Base-by-base conservation (phyloP, 2,329 filamentous ascomycete species). In the Phyllosticta citrichinensis region DNA sequence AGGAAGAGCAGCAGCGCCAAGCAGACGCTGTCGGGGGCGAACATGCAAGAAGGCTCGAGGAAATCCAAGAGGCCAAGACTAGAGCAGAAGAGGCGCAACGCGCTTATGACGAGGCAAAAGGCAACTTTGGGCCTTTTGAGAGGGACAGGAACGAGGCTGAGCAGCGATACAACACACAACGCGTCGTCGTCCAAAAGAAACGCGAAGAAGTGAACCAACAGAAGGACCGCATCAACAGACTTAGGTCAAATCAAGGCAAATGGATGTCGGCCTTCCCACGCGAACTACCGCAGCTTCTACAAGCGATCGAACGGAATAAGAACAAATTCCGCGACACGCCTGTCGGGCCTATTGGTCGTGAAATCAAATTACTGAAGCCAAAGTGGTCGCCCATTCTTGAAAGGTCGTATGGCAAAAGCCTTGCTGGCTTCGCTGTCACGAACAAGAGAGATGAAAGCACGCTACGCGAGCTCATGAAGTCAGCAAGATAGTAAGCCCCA, bases 341-440 rank as follows among this genome's bases (percentile, higher is more conserved):
- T 2, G 79, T 97, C 35, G 94, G 94, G 0, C 94, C 94, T 0
- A 78, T 97, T 14, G 94, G 92, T 30, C 78, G 85, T 24, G 83
- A 94, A 68, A 81, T 99, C 57, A 86, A 85, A 65, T 77, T 99
- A 24, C 76, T 85, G 40, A 86, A 93, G 65, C 87, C 89, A 0
- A 81, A 89, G 66, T 99, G 94, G 94, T 88, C 87, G 1, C 82
- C 83, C 0, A 85, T 96, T 52, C 73, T 99, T 14, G 94, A 99
- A 70, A 87, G 82, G 64, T 83, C 83, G 1, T 81, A 96, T 54
- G 89, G 89, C n/a, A 74, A 73, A 3, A 79, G 77, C 0, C 76
- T 97, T 33, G 87, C 85, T 64, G 85, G 83, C 1, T 99, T 97
- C 69, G 83, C 96, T 57, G 92, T 97, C 52, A 86, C 84, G 5